These are phyloP conservation scores for Penicillium waksmanii DNA, from an alignment of 495 filamentous ascomycete genomes.

Conservation along the genomic window DNA sequence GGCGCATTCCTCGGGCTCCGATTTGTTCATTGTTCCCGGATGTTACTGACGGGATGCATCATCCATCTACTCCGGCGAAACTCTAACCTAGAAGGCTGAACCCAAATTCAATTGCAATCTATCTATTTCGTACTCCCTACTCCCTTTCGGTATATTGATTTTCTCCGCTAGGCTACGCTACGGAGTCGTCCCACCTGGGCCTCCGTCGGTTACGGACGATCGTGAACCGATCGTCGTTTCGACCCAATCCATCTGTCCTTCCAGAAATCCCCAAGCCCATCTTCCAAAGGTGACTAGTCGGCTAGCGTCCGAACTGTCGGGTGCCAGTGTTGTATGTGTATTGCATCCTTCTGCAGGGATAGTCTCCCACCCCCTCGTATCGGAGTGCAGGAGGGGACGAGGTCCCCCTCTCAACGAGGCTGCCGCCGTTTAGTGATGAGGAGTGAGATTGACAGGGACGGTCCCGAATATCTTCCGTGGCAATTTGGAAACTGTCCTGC, in stretches of 20 bases:
- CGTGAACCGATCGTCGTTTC: slow-evolving; percentile 1
- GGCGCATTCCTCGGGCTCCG: slow-evolving; percentile 16
- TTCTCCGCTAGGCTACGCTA: no score
- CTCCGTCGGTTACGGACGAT: slow-evolving; percentile 11
- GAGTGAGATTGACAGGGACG: neutral
- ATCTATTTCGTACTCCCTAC: neutral
- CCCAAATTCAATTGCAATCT: slow-evolving; percentile 2
- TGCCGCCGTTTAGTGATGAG: neutral
- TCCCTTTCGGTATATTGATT: no score
- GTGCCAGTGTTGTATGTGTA: neutral
- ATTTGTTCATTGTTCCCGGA: slow-evolving; percentile 20
- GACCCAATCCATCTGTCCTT: slow-evolving; percentile 8
- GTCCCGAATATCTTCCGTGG: slow-evolving; percentile 6
- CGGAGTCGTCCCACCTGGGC: no score
- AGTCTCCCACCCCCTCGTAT: neutral
- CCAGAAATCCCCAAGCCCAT: slow-evolving; percentile 5
- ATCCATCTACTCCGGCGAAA: slow-evolving; percentile 2
- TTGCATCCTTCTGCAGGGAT: slow-evolving; percentile 4
- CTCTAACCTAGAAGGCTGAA: slow-evolving; percentile 3
- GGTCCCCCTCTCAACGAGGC: neutral
- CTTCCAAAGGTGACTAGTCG: neutral
- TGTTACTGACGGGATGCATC: neutral
- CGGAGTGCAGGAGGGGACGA: neutral
- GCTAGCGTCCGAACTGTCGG: neutral
- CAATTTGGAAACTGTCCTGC: neutral